phyloP scores from a whole-genome alignment of 75 land plant genomes.

The Picea glauca region DNA sequence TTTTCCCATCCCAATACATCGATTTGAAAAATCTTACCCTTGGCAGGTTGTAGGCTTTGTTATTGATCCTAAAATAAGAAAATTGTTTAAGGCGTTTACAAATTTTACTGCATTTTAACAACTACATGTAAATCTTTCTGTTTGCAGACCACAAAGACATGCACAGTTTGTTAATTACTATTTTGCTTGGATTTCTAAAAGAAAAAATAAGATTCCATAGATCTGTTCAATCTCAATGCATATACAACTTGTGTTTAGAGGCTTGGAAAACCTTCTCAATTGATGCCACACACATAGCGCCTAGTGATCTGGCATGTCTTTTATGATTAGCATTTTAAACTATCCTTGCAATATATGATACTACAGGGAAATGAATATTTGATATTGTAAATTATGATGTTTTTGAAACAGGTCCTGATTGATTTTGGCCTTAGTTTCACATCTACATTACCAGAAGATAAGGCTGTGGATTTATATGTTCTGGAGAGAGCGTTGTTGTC shows the following conservation, averaged over 20 bases:
- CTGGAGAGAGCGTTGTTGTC: slow-evolving; percentile 92
- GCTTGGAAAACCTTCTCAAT: neutral
- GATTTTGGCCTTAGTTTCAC: slow-evolving; percentile 96
- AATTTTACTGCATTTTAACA: neutral
- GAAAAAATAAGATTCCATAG: neutral
- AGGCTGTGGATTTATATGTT: slow-evolving; percentile 96
- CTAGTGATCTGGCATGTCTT: neutral
- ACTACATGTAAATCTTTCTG: neutral
- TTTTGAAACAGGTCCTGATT: slow-evolving; percentile 66
- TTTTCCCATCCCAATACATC: neutral
- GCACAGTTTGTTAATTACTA: neutral
- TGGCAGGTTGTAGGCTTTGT: neutral
- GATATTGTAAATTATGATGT: neutral
- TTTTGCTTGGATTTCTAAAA: neutral
- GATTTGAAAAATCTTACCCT: neutral
- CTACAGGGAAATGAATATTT: neutral
- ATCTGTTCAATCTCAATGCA: neutral
- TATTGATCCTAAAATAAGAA: neutral
- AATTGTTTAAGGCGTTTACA: neutral
- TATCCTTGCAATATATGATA: neutral
- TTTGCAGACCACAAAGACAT: neutral
- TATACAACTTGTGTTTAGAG: neutral
- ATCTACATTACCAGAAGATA: slow-evolving; percentile 94
- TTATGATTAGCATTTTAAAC: neutral
- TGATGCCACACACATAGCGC: neutral